Percentiles rank a stretch among this genome's conserved stretches.
Evolutionary conservation across 169 alveolate genomes (phyloP).

Genomic region (Plasmodium knowlesi): DNA sequence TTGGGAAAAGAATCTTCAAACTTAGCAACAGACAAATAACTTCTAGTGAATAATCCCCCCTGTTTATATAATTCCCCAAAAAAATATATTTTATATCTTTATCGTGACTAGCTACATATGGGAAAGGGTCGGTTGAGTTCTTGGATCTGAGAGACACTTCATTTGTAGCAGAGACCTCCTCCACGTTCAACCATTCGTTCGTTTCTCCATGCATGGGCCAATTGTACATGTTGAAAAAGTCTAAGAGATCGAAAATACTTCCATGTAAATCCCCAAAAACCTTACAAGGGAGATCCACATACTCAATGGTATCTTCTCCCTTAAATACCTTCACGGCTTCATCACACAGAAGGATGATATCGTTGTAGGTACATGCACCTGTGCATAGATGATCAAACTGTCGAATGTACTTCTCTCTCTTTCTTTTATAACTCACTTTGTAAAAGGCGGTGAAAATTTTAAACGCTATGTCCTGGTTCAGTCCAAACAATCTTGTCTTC

Average conservation of each 20-base stretch:
- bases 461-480: slow-evolving; percentile 78
- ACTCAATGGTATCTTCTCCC: slow-evolving; percentile 75
- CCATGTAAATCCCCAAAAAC: slow-evolving; percentile 80
- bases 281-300: slow-evolving; percentile 75
- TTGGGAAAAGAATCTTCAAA: slow-evolving; percentile 91
- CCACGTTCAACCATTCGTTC: not conserved
- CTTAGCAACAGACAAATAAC: slow-evolving; percentile 93
- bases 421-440: slow-evolving; percentile 46
- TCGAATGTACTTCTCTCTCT: slow-evolving; percentile 19
- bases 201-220: slow-evolving; percentile 81
- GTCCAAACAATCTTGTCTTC: slow-evolving; percentile 10
- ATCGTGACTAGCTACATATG: not conserved
- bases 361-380: slow-evolving; percentile 78
- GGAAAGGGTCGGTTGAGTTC: not conserved
- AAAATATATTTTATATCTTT: slow-evolving; percentile 85
- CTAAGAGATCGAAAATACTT: slow-evolving; percentile 72
- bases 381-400: slow-evolving; percentile 14
- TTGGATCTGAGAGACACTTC: not conserved
- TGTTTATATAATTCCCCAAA: slow-evolving; percentile 94
- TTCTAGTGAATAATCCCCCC: slow-evolving; percentile 92
- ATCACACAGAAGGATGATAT: slow-evolving; percentile 80
- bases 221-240: slow-evolving; percentile 79
- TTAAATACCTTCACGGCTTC: slow-evolving; percentile 73
- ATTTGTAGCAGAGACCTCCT: not conserved
- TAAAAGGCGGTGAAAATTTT: slow-evolving; percentile 74